Base-by-base conservation (phyloP, 306 rosid genomes). In the Notholithocarpus densiflorus region DNA sequence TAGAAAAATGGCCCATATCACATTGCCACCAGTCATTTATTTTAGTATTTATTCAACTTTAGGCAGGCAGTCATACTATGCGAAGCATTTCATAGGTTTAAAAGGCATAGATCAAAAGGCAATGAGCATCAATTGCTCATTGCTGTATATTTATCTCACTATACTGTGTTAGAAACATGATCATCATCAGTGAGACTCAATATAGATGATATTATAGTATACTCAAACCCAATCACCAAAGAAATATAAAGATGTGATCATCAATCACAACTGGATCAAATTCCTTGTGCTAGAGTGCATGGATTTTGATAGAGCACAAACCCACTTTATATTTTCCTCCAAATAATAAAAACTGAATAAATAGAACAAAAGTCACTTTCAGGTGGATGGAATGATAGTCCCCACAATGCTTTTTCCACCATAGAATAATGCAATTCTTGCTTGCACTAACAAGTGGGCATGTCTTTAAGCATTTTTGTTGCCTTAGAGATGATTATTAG, bases 321-420 rank as follows among this genome's bases (percentile, higher is more conserved):
- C 52, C 72, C 29, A 19, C 20, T 34, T 32, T 9, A 45, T 34
- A 34, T n/a, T 68, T 66, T 66, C 43, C 34, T 23, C 70, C 12
- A 21, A 60, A 60, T 23, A 60, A 20, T 59, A 59, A 60, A 21
- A 21, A 24, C 0, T 24, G 9, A 60, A 21, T 60, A 21, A 24
- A 51, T 70, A 70, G 19, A 70, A 24, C 68, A 71, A 73, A 73
- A 73, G 81, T 66, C 64, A 72, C 79, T 81, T 77, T 64, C 84
- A 45, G 83, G 76, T 71, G 72, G 81, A 82, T 82, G 53, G 80
- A 73, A 85, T 81, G 87, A 76, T 53, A 79, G 86, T 73, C 87
- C 84, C 89, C 88, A 87, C 84, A 60, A 5, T 68, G 75, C 84
- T 84, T 87, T 84, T 87, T 90, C 84, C 86, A 82, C 85, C 32